Conservation (phyloP, 1,139 yeast genomes). For the Geotrichum histeridarum region DNA sequence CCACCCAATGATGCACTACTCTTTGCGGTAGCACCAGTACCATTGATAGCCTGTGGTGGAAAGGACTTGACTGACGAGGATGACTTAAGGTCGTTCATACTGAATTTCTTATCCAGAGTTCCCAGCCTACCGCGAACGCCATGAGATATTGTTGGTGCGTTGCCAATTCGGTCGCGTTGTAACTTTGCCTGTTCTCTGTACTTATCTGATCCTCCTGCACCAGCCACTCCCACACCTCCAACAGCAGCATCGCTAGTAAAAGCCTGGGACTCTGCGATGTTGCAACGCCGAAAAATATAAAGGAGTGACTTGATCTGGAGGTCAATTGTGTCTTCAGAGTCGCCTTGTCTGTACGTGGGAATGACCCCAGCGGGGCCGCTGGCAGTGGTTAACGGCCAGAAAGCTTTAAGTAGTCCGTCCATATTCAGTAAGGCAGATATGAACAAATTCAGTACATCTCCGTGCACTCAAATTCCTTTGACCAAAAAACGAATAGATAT, state of each 20-base stretch:
- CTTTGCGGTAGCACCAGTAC: conserved; percentile 15
- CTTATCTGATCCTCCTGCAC: conserved; percentile 20
- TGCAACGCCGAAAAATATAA: conserved; percentile 53
- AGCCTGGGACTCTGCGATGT: conserved; percentile 44
- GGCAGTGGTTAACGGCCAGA: conserved; percentile 13
- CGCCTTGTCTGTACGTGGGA: conserved; percentile 36
- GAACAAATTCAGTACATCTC: too few relatives aligned
- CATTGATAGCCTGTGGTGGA: background rate
- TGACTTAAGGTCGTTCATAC: conserved; percentile 12
- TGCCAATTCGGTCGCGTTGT: background rate
- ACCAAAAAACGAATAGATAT: too few relatives aligned
- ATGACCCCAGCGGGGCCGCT: background rate
- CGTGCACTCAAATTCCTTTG: too few relatives aligned
- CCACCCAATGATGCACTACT: conserved; percentile 21
- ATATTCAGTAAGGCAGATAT: background rate
- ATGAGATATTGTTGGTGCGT: background rate
- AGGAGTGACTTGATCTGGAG: conserved; percentile 53
- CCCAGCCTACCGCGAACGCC: conserved; percentile 6
- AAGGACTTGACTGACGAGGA: background rate
- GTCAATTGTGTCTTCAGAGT: conserved; percentile 51
- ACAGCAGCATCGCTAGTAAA: conserved; percentile 21
- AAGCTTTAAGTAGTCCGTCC: conserved; percentile 19
- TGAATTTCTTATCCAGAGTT: conserved; percentile 8
- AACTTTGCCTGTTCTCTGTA: conserved; percentile 16
- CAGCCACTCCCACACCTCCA: conserved; percentile 20